These are phyloP conservation scores for Nemania sp. DNA, from an alignment of 2,329 filamentous ascomycete genomes.

Conservation along the genomic window DNA sequence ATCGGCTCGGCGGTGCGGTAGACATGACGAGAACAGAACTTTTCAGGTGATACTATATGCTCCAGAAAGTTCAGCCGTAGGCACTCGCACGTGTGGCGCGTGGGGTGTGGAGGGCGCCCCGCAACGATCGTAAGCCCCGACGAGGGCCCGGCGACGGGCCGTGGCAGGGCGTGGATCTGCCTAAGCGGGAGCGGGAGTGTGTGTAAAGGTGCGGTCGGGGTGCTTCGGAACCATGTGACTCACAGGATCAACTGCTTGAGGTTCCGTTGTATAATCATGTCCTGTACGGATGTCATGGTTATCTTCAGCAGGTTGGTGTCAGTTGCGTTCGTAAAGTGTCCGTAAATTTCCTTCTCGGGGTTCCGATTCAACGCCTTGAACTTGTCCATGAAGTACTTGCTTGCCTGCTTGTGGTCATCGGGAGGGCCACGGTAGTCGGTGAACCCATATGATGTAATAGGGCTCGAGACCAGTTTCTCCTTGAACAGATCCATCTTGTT, in stretches of 20 bases:
- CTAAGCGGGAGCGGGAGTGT: constrained; percentile 19
- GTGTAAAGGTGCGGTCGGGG: constrained; percentile 24
- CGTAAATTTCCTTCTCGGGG: constrained; percentile 66
- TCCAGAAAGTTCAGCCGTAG: constrained; percentile 41
- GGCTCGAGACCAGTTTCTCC: constrained; percentile 71
- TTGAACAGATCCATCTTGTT: constrained; percentile 90
- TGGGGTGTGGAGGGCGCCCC: constrained; percentile 18
- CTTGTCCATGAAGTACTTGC: constrained; percentile 81
- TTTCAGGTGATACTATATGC: constrained; percentile 40
- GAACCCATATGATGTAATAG: constrained; percentile 75
- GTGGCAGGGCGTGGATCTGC: constrained; percentile 22
- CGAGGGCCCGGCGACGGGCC: constrained; percentile 25
- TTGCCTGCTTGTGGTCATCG: constrained; percentile 73
- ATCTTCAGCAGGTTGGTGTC: constrained; percentile 80
- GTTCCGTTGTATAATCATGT: constrained; percentile 86
- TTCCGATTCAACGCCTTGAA: constrained; percentile 77
- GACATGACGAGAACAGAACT: constrained; percentile 19
- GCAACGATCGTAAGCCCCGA: constrained; percentile 29
- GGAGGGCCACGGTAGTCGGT: constrained; percentile 76
- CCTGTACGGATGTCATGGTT: constrained; percentile 83
- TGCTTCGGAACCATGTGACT: constrained; percentile 42
- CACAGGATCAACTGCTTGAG: constrained; percentile 77
- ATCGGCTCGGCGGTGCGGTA: constrained; percentile 11
- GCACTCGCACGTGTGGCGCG: constrained; percentile 29
- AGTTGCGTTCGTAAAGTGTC: constrained; percentile 65